Evolutionary conservation across 257 asterid genomes (phyloP), one percentile per base, ranked within the genome.

Genomic region (Solanum chmielewskii): DNA sequence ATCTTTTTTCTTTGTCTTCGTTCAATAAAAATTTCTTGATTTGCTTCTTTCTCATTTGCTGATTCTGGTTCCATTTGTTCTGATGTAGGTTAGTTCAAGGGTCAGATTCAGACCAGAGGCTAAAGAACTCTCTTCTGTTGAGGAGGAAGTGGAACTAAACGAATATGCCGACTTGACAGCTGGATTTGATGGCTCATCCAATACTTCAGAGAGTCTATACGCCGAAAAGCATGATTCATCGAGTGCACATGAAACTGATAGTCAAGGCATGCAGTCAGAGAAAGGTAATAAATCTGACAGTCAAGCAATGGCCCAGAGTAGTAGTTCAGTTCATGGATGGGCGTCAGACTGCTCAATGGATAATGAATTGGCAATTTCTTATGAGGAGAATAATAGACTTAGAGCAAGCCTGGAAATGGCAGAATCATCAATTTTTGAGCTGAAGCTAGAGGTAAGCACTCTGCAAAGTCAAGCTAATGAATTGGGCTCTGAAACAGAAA

Each of bases 181-280:
- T 70, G 98, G 96, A 77, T 90, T 92, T 80, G 98, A 96, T 87
- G 97, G 94, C 87, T 97, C 98, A 33, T 97, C 98, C 83, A 93
- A 92, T 90, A 92, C 98, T 74, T 97, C 99, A 3, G 99, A 88
- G 89, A 95, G 98, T 89, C 88, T 96, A 39, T 94, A 91, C 80
- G 93, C 97, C 37, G 99, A 95, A 87, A 97, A 93, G 89, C 94
- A 91, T 27, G 97, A 96, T 75, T 84, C 86, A 66, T 92, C 92
- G 76, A 88, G 91, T 86, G 85, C 87, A 44, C 92, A 90, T 76
- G 98, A 92, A 47, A 80, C 85, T 45, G 95, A 94, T 86, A 90
- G 82, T 92, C 95, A 90, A 89, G 91, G 93, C 85, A 91, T 92
- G 68, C 89, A 9, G 81, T 41, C 89, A 13, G 89, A 78, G 44